Evolutionary conservation across 768 basidiomycete species (phyloP).

Genomic region (Piloderma croceum): DNA sequence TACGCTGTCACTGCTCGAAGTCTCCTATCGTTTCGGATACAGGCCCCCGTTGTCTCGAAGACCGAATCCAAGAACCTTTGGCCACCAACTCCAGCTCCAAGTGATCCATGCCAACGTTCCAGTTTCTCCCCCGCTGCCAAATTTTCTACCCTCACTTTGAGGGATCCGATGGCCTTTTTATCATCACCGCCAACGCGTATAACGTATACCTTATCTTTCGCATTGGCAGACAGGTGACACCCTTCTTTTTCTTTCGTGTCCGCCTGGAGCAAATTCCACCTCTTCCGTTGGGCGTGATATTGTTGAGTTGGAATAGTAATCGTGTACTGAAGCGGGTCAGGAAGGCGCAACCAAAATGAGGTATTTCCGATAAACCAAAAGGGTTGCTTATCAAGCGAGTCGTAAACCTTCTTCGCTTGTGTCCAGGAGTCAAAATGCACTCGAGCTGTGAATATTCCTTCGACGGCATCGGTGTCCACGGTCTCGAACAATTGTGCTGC

Average conservation of each 20-base stretch:
- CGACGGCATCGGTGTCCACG: slow-evolving; percentile 14
- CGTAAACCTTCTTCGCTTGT: slow-evolving; percentile 36
- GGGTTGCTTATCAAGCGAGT: slow-evolving; percentile 28
- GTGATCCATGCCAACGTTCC: slow-evolving; percentile 44
- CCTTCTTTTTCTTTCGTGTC: slow-evolving; percentile 32
- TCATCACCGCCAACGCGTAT: slow-evolving; percentile 47
- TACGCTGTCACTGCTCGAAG: slow-evolving; percentile 40
- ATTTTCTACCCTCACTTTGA: slow-evolving; percentile 58
- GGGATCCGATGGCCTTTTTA: slow-evolving; percentile 46
- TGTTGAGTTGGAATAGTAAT: slow-evolving; percentile 44
- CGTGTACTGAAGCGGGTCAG: slow-evolving; percentile 46
- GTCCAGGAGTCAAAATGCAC: slow-evolving; percentile 48
- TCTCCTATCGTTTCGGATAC: slow-evolving; percentile 43
- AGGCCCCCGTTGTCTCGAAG: slow-evolving; percentile 33
- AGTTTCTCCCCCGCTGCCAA: slow-evolving; percentile 47
- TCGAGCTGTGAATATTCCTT: slow-evolving; percentile 31
- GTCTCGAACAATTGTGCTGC: slow-evolving; percentile 25
- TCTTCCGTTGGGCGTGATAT: slow-evolving; percentile 43
- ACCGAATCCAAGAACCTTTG: slow-evolving; percentile 34
- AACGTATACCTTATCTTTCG: too few relatives aligned
- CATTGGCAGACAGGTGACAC: too few relatives aligned
- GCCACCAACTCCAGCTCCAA: slow-evolving; percentile 18
- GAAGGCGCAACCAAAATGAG: slow-evolving; percentile 35
- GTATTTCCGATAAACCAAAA: slow-evolving; percentile 28
- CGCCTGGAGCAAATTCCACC: slow-evolving; percentile 42